phyloP scores from a whole-genome alignment of 768 basidiomycete genomes.

The Pulveroboletus sp. region DNA sequence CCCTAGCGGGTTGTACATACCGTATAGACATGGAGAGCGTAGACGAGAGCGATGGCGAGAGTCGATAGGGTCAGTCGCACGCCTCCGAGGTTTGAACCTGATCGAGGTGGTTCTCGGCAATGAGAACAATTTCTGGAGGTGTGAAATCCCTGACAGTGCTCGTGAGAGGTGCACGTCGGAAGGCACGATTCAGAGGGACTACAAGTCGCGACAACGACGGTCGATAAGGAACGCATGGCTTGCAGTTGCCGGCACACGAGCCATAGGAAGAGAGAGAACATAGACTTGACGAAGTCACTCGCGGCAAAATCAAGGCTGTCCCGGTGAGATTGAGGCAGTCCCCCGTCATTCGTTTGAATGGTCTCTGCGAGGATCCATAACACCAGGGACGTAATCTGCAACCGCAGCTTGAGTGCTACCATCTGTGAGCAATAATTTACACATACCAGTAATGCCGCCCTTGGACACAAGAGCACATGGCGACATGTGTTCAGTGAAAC shows the following conservation, averaged over 20 bases:
- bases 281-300: slow-evolving; percentile 18
- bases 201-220: not conserved
- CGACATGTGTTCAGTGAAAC: not conserved
- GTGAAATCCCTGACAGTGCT: slow-evolving; percentile 3
- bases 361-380: slow-evolving; percentile 15
- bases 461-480: not conserved
- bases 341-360: not conserved
- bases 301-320: slow-evolving; percentile 16
- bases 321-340: not conserved
- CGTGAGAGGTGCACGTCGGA: slow-evolving; percentile 8
- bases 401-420: not conserved
- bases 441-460: slow-evolving; percentile 7
- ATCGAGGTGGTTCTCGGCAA: slow-evolving; percentile 4
- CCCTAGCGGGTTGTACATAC: slow-evolving; percentile 14
- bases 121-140: not conserved
- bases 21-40: slow-evolving; percentile 11
- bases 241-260: slow-evolving; percentile 2
- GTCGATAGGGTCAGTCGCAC: slow-evolving; percentile 14
- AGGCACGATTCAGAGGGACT: slow-evolving; percentile 7
- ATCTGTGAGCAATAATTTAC: not conserved
- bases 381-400: slow-evolving; percentile 13
- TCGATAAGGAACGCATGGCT: not conserved
- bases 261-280: slow-evolving; percentile 16
- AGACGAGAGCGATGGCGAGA: slow-evolving; percentile 11
- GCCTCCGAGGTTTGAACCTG: slow-evolving; percentile 3